These are phyloP conservation scores for Plicaturopsis crispa DNA, from an alignment of 768 basidiomycete species.

Conservation along the genomic window DNA sequence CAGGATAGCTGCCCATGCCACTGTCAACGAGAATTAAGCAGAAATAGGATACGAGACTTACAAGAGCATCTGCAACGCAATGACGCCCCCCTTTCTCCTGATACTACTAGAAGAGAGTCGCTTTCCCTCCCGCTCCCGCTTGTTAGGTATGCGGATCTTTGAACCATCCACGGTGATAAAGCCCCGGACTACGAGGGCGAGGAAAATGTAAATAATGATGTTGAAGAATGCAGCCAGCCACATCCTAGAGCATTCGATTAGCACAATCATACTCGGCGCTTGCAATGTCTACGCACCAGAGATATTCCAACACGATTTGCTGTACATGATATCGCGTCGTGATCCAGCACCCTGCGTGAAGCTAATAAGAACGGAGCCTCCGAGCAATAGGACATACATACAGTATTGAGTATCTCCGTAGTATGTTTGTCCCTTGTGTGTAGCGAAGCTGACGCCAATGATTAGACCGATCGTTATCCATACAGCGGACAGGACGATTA, in stretches of 20 bases:
- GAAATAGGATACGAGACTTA: constrained; percentile 17
- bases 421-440: constrained; percentile 26
- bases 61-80: constrained; percentile 42
- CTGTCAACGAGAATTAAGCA: not conserved
- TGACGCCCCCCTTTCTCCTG: constrained; percentile 8
- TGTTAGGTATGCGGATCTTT: constrained; percentile 14
- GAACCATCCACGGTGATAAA: constrained; percentile 20
- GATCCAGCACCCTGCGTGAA: constrained; percentile 44
- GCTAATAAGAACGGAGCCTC: not conserved
- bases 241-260: no score
- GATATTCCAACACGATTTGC: constrained; percentile 38
- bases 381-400: constrained; percentile 8
- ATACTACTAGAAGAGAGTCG: not conserved
- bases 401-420: constrained; percentile 36
- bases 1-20: constrained; percentile 30
- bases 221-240: constrained; percentile 38
- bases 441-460: constrained; percentile 27
- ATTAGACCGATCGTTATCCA: constrained; percentile 33
- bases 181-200: constrained; percentile 33
- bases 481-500: constrained; percentile 24
- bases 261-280: no score
- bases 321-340: constrained; percentile 22
- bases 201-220: constrained; percentile 34
- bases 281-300: no score
- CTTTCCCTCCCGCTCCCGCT: constrained; percentile 1